A percentile compares a stretch with the other conserved stretches of the same genome.
phyloP scores from a whole-genome alignment of 1,139 yeast genomes.

The Debaryomyces fabryi region DNA sequence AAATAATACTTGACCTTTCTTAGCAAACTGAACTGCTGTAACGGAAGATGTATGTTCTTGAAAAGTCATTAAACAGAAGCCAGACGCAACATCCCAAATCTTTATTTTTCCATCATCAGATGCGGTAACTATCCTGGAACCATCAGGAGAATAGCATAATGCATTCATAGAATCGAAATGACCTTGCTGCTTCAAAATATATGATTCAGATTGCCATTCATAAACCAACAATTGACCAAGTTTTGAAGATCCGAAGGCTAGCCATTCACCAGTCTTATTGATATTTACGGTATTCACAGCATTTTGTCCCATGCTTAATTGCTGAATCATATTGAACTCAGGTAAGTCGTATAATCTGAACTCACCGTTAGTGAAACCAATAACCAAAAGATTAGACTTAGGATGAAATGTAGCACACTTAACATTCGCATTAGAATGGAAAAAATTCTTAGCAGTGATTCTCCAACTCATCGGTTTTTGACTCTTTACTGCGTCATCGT shows the following conservation, averaged over 20 bases:
- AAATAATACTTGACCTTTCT: constrained; percentile 85
- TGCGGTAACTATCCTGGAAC: constrained; percentile 88
- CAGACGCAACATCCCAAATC: constrained; percentile 93
- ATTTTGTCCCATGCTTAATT: constrained; percentile 89
- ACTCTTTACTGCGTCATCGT: constrained; percentile 29
- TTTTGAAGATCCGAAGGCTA: constrained; percentile 90
- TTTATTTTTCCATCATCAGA: constrained; percentile 96
- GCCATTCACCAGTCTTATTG: constrained; percentile 91
- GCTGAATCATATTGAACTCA: constrained; percentile 76
- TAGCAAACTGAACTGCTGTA: constrained; percentile 84
- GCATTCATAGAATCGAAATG: constrained; percentile 91
- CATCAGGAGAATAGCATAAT: constrained; percentile 91
- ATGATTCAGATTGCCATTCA: constrained; percentile 99
- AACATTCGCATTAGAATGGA: constrained; percentile 71
- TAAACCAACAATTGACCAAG: constrained; percentile 93
- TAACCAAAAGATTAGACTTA: constrained; percentile 67
- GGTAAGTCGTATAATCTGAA: constrained; percentile 88
- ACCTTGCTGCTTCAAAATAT: constrained; percentile 93
- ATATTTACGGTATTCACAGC: constrained; percentile 81
- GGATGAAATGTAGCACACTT: constrained; percentile 86
- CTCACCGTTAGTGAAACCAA: constrained; percentile 91
- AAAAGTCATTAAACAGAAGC: constrained; percentile 90
- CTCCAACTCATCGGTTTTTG: constrained; percentile 65
- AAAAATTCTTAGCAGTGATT: constrained; percentile 76
- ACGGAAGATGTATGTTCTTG: constrained; percentile 90